Evolutionary conservation across 768 basidiomycete species (phyloP), one percentile per base, ranked within the genome.

Genomic region (Leccinum broughii): DNA sequence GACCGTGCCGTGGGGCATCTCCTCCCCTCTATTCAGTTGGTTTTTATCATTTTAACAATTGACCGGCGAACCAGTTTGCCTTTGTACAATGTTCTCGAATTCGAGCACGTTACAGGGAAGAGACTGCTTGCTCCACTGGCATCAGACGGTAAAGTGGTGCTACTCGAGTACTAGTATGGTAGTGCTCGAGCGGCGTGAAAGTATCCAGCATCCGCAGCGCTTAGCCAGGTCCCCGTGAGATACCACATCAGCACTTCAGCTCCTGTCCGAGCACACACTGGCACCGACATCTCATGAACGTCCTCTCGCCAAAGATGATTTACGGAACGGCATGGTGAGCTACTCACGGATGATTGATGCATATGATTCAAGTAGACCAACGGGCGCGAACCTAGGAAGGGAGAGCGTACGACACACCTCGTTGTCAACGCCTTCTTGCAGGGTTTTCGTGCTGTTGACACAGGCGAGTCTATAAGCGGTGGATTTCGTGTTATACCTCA

Each of bases 361-460:
- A 10, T 44, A 46, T 46, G 11, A 46, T 46, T 46, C 44, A 46
- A n/a, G 3, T n/a, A 44, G 41, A 28, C n/a, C 20, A 22, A 24
- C 49, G 20, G 22, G 48, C 44, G 53, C 22, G 55, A 56, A 53
- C 49, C 22, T 64, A 92, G 90, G 92, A 94, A 94, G 77, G 86
- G 86, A 67, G 87, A 89, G 57, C 72, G 79, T 24, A 94, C 93
- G 1, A 75, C 85, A 0, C 74, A 78, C 4, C 81, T 93, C 3
- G 91, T 93, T 20, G 75, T 88, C 54, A 80, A 78, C 57, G 93
- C 93, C 10, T 83, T 93, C 57, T 73, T 88, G 41, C 81, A 84
- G 63, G 92, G 93, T 6, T 94, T 93, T 70, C 77, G 86, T 51
- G 91, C 88, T 4, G 85, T 94, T 30, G 93, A 95, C 66, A 93